Conservation (phyloP, 108 stramenopile genomes). For the Cyclotella baltica region DNA sequence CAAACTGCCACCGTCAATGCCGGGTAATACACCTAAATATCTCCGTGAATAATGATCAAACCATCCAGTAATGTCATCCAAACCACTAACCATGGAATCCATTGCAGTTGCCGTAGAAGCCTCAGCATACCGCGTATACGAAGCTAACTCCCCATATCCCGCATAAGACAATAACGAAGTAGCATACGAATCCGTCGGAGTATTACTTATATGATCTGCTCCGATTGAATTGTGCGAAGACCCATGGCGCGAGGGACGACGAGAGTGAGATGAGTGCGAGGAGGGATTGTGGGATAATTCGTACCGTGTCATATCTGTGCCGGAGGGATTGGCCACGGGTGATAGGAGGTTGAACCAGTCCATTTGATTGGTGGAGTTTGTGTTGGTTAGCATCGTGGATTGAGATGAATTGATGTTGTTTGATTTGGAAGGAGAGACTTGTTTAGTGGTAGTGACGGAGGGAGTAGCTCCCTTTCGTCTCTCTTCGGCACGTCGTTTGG, state of each 20-base stretch:
- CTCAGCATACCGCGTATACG: conserved; percentile 27
- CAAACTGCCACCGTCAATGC: conserved; percentile 46
- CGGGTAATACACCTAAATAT: conserved; percentile 46
- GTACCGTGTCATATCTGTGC: conserved; percentile 2
- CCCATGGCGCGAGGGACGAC: conserved; percentile 20
- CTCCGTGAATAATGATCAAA: conserved; percentile 57
- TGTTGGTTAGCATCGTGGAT: neutral
- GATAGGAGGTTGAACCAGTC: conserved; percentile 88
- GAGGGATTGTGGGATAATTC: conserved; percentile 3
- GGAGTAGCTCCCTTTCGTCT: conserved; percentile 6
- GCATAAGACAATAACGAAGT: conserved; percentile 29
- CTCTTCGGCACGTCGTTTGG: conserved; percentile 52
- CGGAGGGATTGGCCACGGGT: conserved; percentile 77
- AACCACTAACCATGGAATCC: conserved; percentile 17
- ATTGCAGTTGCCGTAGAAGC: conserved; percentile 21
- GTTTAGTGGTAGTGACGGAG: neutral
- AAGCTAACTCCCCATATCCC: conserved; percentile 35
- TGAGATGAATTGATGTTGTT: conserved; percentile 19
- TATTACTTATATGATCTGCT: conserved; percentile 37
- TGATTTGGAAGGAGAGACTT: neutral
- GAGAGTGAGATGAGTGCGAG: conserved; percentile 10
- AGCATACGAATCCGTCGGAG: conserved; percentile 20
- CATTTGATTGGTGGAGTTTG: conserved; percentile 55
- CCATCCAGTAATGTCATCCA: conserved; percentile 52
- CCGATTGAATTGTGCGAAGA: conserved; percentile 44